These are phyloP conservation scores for Oryza officinalis DNA, from an alignment of 176 grass and related monocot species.

Conservation along the genomic window DNA sequence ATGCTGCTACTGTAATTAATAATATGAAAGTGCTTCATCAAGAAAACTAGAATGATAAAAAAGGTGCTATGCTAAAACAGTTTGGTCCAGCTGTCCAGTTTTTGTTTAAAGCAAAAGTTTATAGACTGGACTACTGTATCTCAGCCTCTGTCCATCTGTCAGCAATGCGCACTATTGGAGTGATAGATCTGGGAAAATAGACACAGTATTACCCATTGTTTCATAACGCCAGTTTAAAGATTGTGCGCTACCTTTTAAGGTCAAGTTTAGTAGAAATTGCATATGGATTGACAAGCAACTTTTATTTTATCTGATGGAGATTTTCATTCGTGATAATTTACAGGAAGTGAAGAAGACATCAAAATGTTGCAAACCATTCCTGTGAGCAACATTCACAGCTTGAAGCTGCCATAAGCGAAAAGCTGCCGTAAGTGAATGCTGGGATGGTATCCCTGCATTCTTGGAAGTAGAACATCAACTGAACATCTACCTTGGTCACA, in stretches of 20 bases:
- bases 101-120: constrained; percentile 9
- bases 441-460: constrained; percentile 26
- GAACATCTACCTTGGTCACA: constrained; percentile 25
- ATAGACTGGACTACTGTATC: neutral
- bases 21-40: neutral
- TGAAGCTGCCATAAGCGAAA: constrained; percentile 30
- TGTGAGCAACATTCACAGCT: constrained; percentile 29
- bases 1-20: constrained; percentile 1
- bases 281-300: neutral
- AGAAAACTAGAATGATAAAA: constrained; percentile 14
- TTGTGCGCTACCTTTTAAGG: constrained; percentile 2
- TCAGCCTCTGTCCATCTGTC: constrained; percentile 7
- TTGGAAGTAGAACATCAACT: constrained; percentile 36
- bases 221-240: neutral
- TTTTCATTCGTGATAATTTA: constrained; percentile 28
- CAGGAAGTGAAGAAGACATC: constrained; percentile 44
- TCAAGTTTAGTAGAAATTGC: constrained; percentile 4
- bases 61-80: constrained; percentile 12
- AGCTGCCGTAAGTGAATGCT: constrained; percentile 20
- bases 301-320: constrained; percentile 32
- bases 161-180: constrained; percentile 2
- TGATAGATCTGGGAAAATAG: neutral
- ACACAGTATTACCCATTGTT: neutral
- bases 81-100: neutral
- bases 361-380: constrained; percentile 15